Evolutionary conservation across 495 filamentous ascomycete genomes (phyloP).

Genomic region (Arthonia radiata): DNA sequence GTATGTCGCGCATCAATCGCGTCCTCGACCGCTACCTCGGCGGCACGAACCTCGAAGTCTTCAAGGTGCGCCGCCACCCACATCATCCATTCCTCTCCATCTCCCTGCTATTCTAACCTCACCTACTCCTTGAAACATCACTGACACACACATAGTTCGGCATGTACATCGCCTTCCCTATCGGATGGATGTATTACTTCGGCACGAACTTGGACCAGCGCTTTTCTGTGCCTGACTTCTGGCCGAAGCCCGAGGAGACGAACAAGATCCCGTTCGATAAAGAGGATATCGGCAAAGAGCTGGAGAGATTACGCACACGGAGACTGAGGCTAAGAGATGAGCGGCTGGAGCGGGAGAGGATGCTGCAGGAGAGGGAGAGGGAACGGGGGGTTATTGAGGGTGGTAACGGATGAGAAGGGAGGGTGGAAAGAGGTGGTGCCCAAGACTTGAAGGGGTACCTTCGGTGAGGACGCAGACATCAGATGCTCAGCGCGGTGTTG

Average conservation of each 20-base stretch:
- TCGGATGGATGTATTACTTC: slow-evolving; percentile 99
- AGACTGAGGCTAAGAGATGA: slow-evolving; percentile 24
- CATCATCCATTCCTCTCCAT: slow-evolving; percentile 1
- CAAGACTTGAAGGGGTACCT: too few species aligned
- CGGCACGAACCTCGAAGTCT: slow-evolving; percentile 81
- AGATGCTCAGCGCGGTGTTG: too few species aligned
- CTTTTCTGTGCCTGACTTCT: slow-evolving; percentile 77
- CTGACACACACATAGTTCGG: too few species aligned
- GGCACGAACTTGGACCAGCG: slow-evolving; percentile 89
- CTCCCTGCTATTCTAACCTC: slow-evolving; percentile 1
- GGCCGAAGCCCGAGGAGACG: slow-evolving; percentile 65
- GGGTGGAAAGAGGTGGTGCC: too few species aligned
- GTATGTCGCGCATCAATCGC: not conserved
- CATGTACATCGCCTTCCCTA: slow-evolving; percentile 95
- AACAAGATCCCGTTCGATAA: slow-evolving; percentile 72
- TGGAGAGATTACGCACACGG: slow-evolving; percentile 40
- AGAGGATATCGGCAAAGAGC: slow-evolving; percentile 62
- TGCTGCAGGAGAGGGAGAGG: slow-evolving; percentile 5
- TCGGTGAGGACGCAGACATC: too few species aligned
- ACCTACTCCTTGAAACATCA: too few species aligned
- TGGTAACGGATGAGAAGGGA: too few species aligned
- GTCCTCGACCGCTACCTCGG: slow-evolving; percentile 11
- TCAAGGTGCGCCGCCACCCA: slow-evolving; percentile 40
- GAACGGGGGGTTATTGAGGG: not conserved
- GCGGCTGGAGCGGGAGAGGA: slow-evolving; percentile 22